A percentile compares a stretch with the other conserved stretches of the same genome.
These are phyloP conservation scores for Nitzschia palea DNA, from an alignment of 108 stramenopile species.

Conservation along the genomic window DNA sequence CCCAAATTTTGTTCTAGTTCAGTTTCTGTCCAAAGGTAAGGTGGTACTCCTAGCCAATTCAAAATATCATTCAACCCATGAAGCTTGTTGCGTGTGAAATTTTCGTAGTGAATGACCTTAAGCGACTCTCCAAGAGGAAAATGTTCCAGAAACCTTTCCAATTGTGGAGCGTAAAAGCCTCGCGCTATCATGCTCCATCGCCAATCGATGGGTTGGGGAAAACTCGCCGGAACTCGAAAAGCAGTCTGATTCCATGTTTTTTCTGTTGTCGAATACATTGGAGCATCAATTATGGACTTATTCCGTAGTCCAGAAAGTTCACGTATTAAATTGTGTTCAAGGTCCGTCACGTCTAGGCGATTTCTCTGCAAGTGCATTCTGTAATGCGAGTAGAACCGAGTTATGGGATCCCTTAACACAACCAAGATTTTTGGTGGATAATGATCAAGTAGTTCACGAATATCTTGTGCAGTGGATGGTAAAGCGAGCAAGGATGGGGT, in stretches of 20 bases:
- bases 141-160: constrained; percentile 4
- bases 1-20: not conserved
- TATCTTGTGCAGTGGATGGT: not conserved
- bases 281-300: not conserved
- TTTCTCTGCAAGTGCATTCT: constrained; percentile 56
- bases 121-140: constrained; percentile 1
- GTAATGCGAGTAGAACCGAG: constrained; percentile 81
- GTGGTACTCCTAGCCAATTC: constrained; percentile 1
- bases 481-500: constrained; percentile 53
- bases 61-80: not conserved
- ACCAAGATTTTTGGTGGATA: constrained; percentile 56
- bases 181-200: constrained; percentile 1
- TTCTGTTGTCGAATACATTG: not conserved
- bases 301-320: not conserved
- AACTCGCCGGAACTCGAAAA: not conserved
- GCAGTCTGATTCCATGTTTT: not conserved
- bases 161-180: constrained; percentile 20
- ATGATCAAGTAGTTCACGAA: constrained; percentile 3
- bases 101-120: constrained; percentile 18
- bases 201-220: not conserved
- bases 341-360: not conserved
- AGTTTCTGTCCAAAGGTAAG: not conserved
- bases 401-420: constrained; percentile 82
- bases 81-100: not conserved
- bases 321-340: not conserved